phyloP scores from a whole-genome alignment of 441 rosid species.

The Brassica balearica region DNA sequence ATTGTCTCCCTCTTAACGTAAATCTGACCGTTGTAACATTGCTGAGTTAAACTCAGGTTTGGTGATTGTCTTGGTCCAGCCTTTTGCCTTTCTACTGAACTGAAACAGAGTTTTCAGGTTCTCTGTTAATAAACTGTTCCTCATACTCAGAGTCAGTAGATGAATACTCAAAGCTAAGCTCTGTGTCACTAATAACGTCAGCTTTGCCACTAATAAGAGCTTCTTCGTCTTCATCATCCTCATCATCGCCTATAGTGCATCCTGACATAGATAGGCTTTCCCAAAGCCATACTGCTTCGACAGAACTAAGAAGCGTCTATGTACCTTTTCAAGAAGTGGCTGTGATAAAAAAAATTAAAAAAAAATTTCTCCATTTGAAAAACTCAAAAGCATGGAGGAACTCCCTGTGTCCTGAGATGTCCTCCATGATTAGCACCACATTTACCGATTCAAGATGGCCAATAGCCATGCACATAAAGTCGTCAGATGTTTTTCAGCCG shows the following conservation, averaged over 20 bases:
- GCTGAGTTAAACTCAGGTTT: no score
- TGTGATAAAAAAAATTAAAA: neutral
- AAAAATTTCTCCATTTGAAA: neutral
- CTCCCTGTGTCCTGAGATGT: neutral
- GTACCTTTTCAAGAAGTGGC: neutral
- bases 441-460: neutral
- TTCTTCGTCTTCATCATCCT: neutral
- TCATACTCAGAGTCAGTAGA: neutral
- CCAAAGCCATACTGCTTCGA: slow-evolving; percentile 3
- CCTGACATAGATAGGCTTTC: neutral
- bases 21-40: no score
- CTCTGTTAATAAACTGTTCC: neutral
- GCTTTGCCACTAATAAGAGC: neutral
- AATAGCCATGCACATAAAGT: neutral
- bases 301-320: neutral
- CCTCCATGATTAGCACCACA: neutral
- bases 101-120: no score
- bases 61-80: no score
- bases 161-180: neutral
- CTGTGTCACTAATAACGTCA: neutral
- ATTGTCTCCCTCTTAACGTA: neutral
- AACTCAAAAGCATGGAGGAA: neutral
- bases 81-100: no score
- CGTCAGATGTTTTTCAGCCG: no score
- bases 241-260: neutral